These are phyloP conservation scores for Fusarium sp. DNA, from an alignment of 2,329 filamentous ascomycete species.

Conservation along the genomic window DNA sequence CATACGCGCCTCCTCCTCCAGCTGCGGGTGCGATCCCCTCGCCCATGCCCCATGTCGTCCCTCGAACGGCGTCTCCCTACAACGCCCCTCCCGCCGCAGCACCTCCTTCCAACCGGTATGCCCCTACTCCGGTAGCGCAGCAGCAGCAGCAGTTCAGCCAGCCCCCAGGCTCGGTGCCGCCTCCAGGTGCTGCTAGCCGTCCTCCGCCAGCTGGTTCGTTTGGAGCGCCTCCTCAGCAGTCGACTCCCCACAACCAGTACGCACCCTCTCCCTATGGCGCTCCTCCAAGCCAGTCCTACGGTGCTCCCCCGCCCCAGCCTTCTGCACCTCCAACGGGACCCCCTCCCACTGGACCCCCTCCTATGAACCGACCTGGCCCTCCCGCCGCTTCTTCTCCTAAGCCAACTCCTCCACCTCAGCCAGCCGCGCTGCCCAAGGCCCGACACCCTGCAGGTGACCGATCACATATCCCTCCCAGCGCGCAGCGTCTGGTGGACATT, in stretches of 20 bases:
- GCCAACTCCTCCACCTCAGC: conserved; percentile 60
- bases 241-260: conserved; percentile 66
- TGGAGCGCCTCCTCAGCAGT: conserved; percentile 60
- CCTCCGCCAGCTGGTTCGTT: conserved; percentile 60
- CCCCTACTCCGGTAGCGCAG: conserved; percentile 73
- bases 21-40: conserved; percentile 74
- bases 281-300: not conserved
- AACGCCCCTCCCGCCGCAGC: conserved; percentile 79
- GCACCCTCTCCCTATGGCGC: conserved; percentile 64
- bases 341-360: conserved; percentile 51
- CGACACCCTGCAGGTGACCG: conserved; percentile 88
- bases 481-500: conserved; percentile 84
- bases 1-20: conserved; percentile 65
- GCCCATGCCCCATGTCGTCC: conserved; percentile 68
- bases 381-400: conserved; percentile 43
- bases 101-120: conserved; percentile 81
- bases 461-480: conserved; percentile 83
- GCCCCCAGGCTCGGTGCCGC: conserved; percentile 53
- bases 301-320: conserved; percentile 48
- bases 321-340: conserved; percentile 55
- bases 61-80: conserved; percentile 86
- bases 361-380: conserved; percentile 48
- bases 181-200: conserved; percentile 56
- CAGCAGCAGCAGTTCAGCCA: conserved; percentile 58
- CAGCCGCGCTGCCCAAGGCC: conserved; percentile 62